phyloP scores from a whole-genome alignment of 768 basidiomycete species.

The Auriscalpium microsporum region DNA sequence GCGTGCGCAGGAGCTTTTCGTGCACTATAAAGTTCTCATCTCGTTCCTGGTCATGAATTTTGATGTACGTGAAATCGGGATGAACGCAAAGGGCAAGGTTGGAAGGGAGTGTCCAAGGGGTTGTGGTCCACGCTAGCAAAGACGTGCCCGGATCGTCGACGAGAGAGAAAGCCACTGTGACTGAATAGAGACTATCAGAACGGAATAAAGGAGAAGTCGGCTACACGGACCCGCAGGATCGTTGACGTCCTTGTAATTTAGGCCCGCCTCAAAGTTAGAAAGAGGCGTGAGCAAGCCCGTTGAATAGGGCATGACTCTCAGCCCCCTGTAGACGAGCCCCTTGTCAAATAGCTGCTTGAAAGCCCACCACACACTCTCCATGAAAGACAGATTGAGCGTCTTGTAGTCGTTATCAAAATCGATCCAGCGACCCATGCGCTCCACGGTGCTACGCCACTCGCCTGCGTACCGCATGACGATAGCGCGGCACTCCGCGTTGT shows the following conservation, averaged over 20 bases:
- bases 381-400: slow-evolving; percentile 86
- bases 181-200: slow-evolving; percentile 26
- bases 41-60: slow-evolving; percentile 85
- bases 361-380: slow-evolving; percentile 99
- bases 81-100: slow-evolving; percentile 95
- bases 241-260: slow-evolving; percentile 84
- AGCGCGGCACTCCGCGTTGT: slow-evolving; percentile 92
- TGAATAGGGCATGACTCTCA: slow-evolving; percentile 97
- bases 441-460: slow-evolving; percentile 93
- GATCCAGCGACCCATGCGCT: slow-evolving; percentile 99
- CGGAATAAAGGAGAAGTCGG: neutral
- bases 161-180: slow-evolving; percentile 88
- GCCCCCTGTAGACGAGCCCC: slow-evolving; percentile 84
- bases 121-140: slow-evolving; percentile 96
- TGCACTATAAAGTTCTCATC: slow-evolving; percentile 87
- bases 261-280: slow-evolving; percentile 94
- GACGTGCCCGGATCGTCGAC: slow-evolving; percentile 89
- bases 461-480: slow-evolving; percentile 96
- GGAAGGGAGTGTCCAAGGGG: slow-evolving; percentile 96
- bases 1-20: slow-evolving; percentile 73
- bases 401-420: slow-evolving; percentile 99
- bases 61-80: slow-evolving; percentile 93
- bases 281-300: slow-evolving; percentile 93
- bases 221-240: slow-evolving; percentile 74
- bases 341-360: slow-evolving; percentile 92